These are phyloP conservation scores for Melampsora larici-populina DNA, from an alignment of 1,284 basidiomycete species.

Conservation along the genomic window DNA sequence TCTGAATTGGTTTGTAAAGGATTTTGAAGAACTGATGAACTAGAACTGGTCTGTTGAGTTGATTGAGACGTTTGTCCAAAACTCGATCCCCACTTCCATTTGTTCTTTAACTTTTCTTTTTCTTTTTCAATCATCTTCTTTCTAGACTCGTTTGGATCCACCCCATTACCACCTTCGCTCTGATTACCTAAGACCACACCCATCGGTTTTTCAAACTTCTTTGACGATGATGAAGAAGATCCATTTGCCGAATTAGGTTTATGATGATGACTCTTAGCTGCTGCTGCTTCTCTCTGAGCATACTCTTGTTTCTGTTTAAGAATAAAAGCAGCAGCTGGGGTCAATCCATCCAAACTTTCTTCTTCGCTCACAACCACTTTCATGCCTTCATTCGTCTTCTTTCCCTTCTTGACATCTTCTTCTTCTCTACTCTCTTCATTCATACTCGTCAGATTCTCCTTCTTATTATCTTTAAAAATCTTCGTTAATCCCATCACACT, in stretches of 20 bases:
- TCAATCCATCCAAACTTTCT: slow-evolving; percentile 65
- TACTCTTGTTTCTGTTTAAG: slow-evolving; percentile 65
- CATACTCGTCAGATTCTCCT: slow-evolving; percentile 67
- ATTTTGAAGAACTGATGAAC: too few species aligned
- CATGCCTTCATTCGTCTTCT: slow-evolving; percentile 55
- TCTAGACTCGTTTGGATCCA: background rate
- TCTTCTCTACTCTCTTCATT: slow-evolving; percentile 62
- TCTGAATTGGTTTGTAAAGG: too few species aligned
- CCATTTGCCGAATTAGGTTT: background rate
- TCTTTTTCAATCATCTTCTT: slow-evolving; percentile 54
- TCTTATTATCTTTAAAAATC: slow-evolving; percentile 62
- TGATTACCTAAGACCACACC: background rate
- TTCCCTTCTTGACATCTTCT: slow-evolving; percentile 29
- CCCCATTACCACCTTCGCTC: background rate
- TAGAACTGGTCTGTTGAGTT: background rate
- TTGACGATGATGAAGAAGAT: background rate
- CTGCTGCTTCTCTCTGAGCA: slow-evolving; percentile 57
- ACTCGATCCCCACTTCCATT: slow-evolving; percentile 53
- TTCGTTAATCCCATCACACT: slow-evolving; percentile 51
- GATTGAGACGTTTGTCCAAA: slow-evolving; percentile 46
- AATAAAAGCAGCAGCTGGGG: slow-evolving; percentile 86
- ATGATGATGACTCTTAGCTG: slow-evolving; percentile 53
- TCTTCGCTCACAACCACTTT: too few species aligned
- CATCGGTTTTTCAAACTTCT: background rate
- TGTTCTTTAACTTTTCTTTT: slow-evolving; percentile 54